Percentiles rank a stretch among this genome's conserved stretches.
Conservation (phyloP, 768 basidiomycete genomes). For the Trametes maxima region DNA sequence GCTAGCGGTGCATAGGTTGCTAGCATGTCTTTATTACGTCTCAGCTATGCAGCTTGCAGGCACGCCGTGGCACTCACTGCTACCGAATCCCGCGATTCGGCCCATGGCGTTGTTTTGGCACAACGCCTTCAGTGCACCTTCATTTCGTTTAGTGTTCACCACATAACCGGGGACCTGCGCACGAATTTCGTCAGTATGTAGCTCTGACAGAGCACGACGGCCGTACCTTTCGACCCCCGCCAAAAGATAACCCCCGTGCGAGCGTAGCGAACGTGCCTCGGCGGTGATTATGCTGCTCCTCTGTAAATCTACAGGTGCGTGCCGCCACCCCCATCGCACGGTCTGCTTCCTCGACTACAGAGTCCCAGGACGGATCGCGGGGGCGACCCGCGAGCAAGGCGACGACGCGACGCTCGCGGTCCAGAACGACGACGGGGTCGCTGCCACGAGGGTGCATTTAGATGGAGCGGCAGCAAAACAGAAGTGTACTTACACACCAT, state of each 20-base stretch:
- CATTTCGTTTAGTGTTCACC: neutral
- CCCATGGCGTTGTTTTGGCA: too few species aligned
- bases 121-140: neutral
- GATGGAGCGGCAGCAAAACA: too few species aligned
- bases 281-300: neutral
- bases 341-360: neutral
- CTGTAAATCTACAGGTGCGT: neutral
- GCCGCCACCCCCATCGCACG: neutral
- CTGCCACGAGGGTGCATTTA: neutral
- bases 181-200: neutral
- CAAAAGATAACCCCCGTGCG: neutral
- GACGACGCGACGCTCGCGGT: neutral
- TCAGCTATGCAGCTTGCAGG: too few species aligned
- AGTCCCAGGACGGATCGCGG: neutral
- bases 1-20: constrained; percentile 11
- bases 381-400: neutral
- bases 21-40: constrained; percentile 1
- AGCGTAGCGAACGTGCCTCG: neutral
- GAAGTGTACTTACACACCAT: too few species aligned
- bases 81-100: too few species aligned
- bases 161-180: neutral
- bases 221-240: neutral
- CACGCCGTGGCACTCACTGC: too few species aligned
- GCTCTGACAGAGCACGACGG: neutral
- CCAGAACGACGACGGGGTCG: neutral